Evolutionary conservation across 331 rosid species (phyloP), one percentile per base, ranked within the genome.

Genomic region (Acacia concinna): DNA sequence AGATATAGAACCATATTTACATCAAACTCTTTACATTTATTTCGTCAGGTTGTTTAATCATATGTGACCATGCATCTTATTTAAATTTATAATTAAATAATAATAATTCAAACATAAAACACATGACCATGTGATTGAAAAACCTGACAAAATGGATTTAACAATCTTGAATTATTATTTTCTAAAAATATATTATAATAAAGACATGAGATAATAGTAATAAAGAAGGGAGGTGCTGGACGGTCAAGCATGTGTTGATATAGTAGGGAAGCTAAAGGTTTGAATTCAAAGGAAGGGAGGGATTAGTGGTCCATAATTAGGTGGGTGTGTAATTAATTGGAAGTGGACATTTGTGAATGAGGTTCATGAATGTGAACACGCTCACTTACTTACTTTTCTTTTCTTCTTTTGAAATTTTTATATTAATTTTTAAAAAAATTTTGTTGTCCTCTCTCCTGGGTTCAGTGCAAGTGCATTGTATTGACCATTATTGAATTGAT

Each of bases 281-380:
- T 49, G 83, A 82, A 82, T 85, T 76, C 67, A 32, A 70, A 66
- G 27, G 10, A n/a, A 25, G 64, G 64, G 1, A 18, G 18, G 41
- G 74, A 8, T 37, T 60, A 51, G 76, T 56, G 46, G 38, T 83
- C 73, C 6, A 63, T 11, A 28, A 18, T 30, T 64, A 41, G 79
- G 80, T 78, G 82, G 13, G 31, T 3, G 32, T 47, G 28, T 34
- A 63, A 56, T 82, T 73, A 78, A 83, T 74, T 81, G 74, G 84
- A 83, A 11, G 60, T 66, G 20, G 85, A 69, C 75, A 32, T 38
- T 56, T 59, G n/a, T 1, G 21, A 57, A 69, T 1, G 4, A 32
- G 49, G 51, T 91, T 69, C 86, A 89, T 86, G 89, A 86, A 89
- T 81, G 76, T 69, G 74, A 79, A 78, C 85, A 40, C 62, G 10